phyloP scores from a whole-genome alignment of 1,284 basidiomycete genomes.

The Ceratobasidium sp. region DNA sequence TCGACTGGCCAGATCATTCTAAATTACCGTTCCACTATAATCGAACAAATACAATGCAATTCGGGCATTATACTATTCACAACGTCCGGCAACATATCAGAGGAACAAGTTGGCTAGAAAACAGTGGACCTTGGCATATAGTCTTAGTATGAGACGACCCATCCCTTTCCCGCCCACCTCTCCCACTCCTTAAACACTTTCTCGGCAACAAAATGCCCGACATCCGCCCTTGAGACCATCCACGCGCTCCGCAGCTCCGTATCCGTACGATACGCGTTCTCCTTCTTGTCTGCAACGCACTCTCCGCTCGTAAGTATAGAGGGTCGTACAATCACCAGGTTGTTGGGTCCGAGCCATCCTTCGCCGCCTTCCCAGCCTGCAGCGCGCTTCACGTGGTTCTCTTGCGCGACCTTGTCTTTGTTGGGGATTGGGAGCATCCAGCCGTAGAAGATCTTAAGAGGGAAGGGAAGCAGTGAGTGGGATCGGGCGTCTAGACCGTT shows the following conservation, averaged over 20 bases:
- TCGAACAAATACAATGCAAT: too few relatives aligned
- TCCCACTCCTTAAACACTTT: conserved; percentile 62
- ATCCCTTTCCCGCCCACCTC: conserved; percentile 61
- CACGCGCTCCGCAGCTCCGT: conserved; percentile 58
- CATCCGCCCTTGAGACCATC: conserved; percentile 69
- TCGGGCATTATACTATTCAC: too few relatives aligned
- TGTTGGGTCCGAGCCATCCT: conserved; percentile 58
- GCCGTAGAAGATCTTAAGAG: conserved; percentile 61
- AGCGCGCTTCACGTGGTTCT: conserved; percentile 60
- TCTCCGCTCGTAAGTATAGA: conserved; percentile 65
- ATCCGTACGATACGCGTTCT: conserved; percentile 50
- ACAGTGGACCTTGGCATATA: not conserved
- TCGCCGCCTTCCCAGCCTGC: conserved; percentile 51
- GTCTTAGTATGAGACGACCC: conserved; percentile 41
- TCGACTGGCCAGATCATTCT: too few relatives aligned
- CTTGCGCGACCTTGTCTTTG: conserved; percentile 66
- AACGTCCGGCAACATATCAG: too few relatives aligned
- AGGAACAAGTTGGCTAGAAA: too few relatives aligned
- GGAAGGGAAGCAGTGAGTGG: conserved; percentile 60
- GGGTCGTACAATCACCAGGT: conserved; percentile 65
- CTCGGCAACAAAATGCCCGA: conserved; percentile 71
- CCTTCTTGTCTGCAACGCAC: conserved; percentile 60
- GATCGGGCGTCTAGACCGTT: conserved; percentile 61
- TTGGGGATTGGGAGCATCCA: conserved; percentile 60
- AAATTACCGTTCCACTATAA: too few relatives aligned